Conservation (phyloP, 179 eudicot genomes). For the Vitellaria paradoxa region DNA sequence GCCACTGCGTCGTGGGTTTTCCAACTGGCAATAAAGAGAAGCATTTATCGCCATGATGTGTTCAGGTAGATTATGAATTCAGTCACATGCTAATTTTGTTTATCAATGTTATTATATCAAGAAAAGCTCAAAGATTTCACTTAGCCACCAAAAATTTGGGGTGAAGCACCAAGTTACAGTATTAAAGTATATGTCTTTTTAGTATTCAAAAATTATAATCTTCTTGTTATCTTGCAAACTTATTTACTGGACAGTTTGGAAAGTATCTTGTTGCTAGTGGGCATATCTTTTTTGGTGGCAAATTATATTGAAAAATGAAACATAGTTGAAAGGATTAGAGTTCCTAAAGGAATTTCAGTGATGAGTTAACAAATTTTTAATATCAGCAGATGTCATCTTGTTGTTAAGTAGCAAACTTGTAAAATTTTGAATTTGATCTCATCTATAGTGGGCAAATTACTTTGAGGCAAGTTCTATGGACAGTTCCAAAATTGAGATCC, state of each 20-base stretch:
- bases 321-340: neutral
- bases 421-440: neutral
- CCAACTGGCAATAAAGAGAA: constrained; percentile 79
- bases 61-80: constrained; percentile 54
- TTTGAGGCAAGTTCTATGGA: neutral
- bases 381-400: neutral
- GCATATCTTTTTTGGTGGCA: neutral
- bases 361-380: constrained; percentile 2
- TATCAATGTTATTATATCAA: neutral
- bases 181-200: neutral
- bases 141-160: neutral
- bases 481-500: neutral
- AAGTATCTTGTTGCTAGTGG: neutral
- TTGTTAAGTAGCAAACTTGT: neutral
- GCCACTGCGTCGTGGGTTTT: constrained; percentile 96
- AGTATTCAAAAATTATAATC: neutral
- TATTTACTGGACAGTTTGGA: neutral
- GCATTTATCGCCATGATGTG: constrained; percentile 61
- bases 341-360: neutral
- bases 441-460: neutral
- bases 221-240: neutral
- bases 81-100: constrained; percentile 3
- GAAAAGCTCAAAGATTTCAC: neutral
- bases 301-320: neutral
- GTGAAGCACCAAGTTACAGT: neutral